Base-by-base conservation (phyloP, 129 eudicot genomes). In the Pseudognaphalium luteoalbum region DNA sequence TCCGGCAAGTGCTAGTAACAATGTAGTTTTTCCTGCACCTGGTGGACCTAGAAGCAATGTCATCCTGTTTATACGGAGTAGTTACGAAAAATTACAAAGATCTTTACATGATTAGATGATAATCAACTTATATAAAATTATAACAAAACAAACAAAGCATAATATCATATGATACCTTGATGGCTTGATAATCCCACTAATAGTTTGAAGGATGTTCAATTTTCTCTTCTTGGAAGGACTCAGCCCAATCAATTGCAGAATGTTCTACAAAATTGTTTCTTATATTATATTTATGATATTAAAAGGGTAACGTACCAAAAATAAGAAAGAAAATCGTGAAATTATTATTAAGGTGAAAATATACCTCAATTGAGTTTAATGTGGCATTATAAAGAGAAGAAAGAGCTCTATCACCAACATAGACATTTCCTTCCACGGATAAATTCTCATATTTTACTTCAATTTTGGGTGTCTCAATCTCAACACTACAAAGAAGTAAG, bases 41-140 rank as follows among this genome's bases (percentile, higher is more conserved):
- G 90, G 90, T 15, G 90, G 90, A 35, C 90, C 90, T 76, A 86
- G 59, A 76, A 86, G 87, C 14, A 86, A 65, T 29, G 87, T 83
- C 87, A 86, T 71, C 82, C 89, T 86, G 74, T 39, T 22, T 74
- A 61, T 63, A 29, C 28, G 28, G 28, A 25, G 28, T 25, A 25
- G 28, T 25, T 25, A 25, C 28, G 28, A 25, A 25, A 25, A 25
- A 25, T 25, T 25, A 25, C 28, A 25, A 25, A 25, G 28, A 25
- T 25, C 28, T 25, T 25, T 0, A 25, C 28, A 25, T 25, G 28
- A 25, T 25, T 25, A 25, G 28, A 25, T 25, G 28, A 25, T 1
- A 35, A 64, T 12, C 68, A 30, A 14, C 41, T 32, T 1, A 17
- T 30, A 14, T 7, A 37, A 68, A 10, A 3, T 0, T 5, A 16